Conservation (phyloP, 2,329 filamentous ascomycete species). For the Fusarium xyrophilum region DNA sequence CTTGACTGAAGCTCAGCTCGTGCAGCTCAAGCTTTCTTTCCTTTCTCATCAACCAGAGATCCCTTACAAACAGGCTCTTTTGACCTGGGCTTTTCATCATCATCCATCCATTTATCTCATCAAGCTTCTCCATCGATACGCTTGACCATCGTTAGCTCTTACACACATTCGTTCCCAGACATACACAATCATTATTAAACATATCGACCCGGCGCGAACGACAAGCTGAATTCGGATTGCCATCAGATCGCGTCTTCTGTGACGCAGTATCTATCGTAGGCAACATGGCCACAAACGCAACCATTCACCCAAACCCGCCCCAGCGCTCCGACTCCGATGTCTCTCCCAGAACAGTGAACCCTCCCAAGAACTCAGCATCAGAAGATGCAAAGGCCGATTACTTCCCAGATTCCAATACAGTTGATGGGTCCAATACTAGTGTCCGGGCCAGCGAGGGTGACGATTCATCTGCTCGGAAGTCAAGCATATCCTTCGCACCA, state of each 20-base stretch:
- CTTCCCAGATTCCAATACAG: constrained; percentile 38
- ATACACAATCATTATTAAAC: constrained; percentile 3
- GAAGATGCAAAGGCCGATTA: constrained; percentile 32
- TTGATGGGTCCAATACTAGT: constrained; percentile 38
- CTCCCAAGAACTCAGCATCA: constrained; percentile 26
- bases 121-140: constrained; percentile 7
- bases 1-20: constrained; percentile 19
- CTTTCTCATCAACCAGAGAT: not conserved
- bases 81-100: not conserved
- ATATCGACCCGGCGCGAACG: not conserved
- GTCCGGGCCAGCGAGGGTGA: constrained; percentile 41
- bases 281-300: constrained; percentile 36
- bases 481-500: constrained; percentile 46
- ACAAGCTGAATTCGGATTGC: not conserved
- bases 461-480: constrained; percentile 44
- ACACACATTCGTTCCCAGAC: constrained; percentile 12
- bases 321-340: constrained; percentile 52
- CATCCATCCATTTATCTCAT: constrained; percentile 1
- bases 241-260: constrained; percentile 1
- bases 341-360: constrained; percentile 49
- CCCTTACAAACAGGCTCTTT: not conserved
- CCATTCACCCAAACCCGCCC: constrained; percentile 33
- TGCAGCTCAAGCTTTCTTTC: constrained; percentile 15
- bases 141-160: constrained; percentile 1
- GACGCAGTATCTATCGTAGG: constrained; percentile 3